Evolutionary conservation across 305 asterid species (phyloP), one percentile per base, ranked within the genome.

Genomic region (Fraxinus xanthoxyloides): DNA sequence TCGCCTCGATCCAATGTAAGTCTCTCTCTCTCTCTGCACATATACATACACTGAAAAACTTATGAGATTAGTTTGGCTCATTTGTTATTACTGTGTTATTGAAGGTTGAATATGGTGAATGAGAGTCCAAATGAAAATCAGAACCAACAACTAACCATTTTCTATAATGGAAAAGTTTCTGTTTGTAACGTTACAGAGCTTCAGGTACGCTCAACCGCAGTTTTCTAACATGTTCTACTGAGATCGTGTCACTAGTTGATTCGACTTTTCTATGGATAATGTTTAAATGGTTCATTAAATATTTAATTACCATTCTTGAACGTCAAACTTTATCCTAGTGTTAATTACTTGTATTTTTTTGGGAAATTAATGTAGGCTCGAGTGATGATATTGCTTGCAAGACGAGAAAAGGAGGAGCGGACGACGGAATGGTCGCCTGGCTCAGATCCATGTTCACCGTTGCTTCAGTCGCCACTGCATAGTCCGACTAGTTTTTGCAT

Each of bases 101-200:
- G 61, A 75, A 83, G 88, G 85, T 54, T 79, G 81, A 83, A 84
- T 67, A 36, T 56, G 84, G 67, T 77, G 28, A 81, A 72, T 2
- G 82, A 77, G 23, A 88, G 63, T n/a, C 79, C 72, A 6, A 82
- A 86, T 26, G 73, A 86, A 63, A 80, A 38, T 76, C 85, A 87
- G 74, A 85, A 77, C 80, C 76, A 83, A 48, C 80, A 76, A 48
- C 76, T 92, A 5, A 91, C 95, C 0, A 89, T 92, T 6, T 91
- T 91, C 86, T 92, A 92, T 87, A 85, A 91, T 1, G 95, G 95
- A 9, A 80, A 48, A 40, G 72, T 90, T 35, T 84, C 90, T 61
- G 86, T 85, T 76, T 85, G 86, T 79, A 92, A 92, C 40, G 94
- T 85, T 19, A 91, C 97, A 0, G 97, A 92, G 46, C 81, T 88